These are phyloP conservation scores for Globisporangium megalacanthum DNA, from an alignment of 352 stramenopile species.

Conservation along the genomic window DNA sequence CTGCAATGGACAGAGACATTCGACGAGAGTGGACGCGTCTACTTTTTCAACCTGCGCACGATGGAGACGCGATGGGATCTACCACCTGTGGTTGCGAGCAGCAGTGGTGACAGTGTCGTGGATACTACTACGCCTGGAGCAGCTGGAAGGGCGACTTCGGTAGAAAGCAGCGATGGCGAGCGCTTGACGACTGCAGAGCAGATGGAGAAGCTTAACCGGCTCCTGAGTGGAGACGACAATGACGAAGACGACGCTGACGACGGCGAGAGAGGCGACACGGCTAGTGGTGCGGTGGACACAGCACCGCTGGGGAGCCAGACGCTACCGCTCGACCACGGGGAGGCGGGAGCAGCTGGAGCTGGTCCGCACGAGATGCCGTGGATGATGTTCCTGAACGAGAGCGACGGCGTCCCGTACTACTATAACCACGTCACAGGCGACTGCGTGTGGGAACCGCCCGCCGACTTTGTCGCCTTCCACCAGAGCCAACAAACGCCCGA, in stretches of 20 bases:
- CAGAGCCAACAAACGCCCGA: constrained; percentile 11
- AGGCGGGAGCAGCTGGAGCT: background rate
- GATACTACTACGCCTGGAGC: too few relatives aligned
- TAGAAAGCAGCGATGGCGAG: background rate
- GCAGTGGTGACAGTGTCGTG: background rate
- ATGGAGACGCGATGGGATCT: constrained; percentile 50
- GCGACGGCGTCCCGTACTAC: constrained; percentile 62
- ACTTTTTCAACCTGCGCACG: constrained; percentile 51
- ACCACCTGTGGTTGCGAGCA: constrained; percentile 12
- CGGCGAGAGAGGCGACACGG: too few relatives aligned
- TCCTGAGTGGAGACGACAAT: constrained; percentile 40
- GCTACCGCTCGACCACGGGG: background rate
- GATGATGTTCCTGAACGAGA: constrained; percentile 71
- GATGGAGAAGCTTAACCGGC: constrained; percentile 49
- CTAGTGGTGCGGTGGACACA: background rate
- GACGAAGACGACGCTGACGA: constrained; percentile 21
- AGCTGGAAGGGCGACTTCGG: background rate
- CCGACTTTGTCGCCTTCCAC: constrained; percentile 42
- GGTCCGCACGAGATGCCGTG: constrained; percentile 20
- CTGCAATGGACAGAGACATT: constrained; percentile 35
- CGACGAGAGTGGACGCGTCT: constrained; percentile 34
- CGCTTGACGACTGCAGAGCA: constrained; percentile 54
- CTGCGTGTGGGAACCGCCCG: constrained; percentile 62
- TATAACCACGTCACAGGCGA: constrained; percentile 54
- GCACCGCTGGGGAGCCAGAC: background rate